Evolutionary conservation across 2,329 filamentous ascomycete species (phyloP).

Genomic region (Fusarium redolens): DNA sequence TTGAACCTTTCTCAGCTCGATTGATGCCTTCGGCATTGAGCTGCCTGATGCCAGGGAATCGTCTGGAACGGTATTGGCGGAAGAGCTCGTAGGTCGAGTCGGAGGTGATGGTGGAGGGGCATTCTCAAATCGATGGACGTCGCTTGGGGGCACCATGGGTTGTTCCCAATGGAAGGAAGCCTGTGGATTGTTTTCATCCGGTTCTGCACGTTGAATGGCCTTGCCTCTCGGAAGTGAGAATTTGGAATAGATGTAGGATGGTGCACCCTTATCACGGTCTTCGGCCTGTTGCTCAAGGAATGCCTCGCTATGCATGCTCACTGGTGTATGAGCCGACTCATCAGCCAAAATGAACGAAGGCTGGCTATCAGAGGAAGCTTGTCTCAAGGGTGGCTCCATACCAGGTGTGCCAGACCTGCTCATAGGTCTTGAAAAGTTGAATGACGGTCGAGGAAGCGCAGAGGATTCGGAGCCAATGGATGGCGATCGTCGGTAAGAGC

Average conservation of each 20-base stretch:
- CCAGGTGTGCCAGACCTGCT: slow-evolving; percentile 76
- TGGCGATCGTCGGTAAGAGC: slow-evolving; percentile 78
- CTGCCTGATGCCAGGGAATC: slow-evolving; percentile 48
- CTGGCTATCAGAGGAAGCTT: slow-evolving; percentile 75
- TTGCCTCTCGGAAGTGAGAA: slow-evolving; percentile 87
- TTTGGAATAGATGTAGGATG: slow-evolving; percentile 88
- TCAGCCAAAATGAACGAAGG: slow-evolving; percentile 72
- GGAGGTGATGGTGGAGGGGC: slow-evolving; percentile 71
- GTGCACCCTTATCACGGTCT: slow-evolving; percentile 63
- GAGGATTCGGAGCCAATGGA: slow-evolving; percentile 88
- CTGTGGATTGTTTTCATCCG: slow-evolving; percentile 63
- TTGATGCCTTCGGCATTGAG: slow-evolving; percentile 57
- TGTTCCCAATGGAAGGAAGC: slow-evolving; percentile 74
- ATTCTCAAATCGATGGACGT: slow-evolving; percentile 55
- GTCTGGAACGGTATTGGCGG: slow-evolving; percentile 54
- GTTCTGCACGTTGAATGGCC: slow-evolving; percentile 75
- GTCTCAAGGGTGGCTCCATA: slow-evolving; percentile 68
- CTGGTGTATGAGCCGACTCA: slow-evolving; percentile 74
- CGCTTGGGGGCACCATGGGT: slow-evolving; percentile 55
- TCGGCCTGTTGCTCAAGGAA: slow-evolving; percentile 67
- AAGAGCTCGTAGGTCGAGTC: slow-evolving; percentile 69
- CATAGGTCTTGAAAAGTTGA: slow-evolving; percentile 94
- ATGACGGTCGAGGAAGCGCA: slow-evolving; percentile 76
- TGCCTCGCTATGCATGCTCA: slow-evolving; percentile 78
- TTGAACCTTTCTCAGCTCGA: slow-evolving; percentile 63